A percentile compares a stretch with the other conserved stretches of the same genome.
Evolutionary conservation across 352 stramenopile species (phyloP).

Genomic region (Poterioochromonas sp.): DNA sequence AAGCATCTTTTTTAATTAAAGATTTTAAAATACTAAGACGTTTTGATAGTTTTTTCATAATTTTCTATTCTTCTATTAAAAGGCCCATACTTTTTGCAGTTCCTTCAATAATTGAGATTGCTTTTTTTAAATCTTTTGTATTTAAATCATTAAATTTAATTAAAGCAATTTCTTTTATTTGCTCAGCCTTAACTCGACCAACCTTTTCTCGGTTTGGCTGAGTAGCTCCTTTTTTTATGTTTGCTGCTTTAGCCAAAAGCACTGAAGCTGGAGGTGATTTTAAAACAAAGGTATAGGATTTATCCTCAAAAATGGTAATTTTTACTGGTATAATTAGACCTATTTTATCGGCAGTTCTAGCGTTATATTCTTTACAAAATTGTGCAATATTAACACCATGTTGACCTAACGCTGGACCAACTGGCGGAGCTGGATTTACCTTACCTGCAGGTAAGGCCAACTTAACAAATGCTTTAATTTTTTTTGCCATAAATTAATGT

Average conservation of each 20-base stretch:
- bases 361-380: constrained; percentile 30
- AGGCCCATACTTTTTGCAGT: constrained; percentile 35
- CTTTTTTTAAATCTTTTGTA: constrained; percentile 33
- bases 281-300: constrained; percentile 33
- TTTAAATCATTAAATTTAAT: constrained; percentile 35
- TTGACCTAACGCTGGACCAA: constrained; percentile 24
- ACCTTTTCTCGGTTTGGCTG: constrained; percentile 31
- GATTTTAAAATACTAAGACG: constrained; percentile 28
- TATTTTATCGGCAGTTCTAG: constrained; percentile 27
- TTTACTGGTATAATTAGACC: constrained; percentile 33
- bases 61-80: background rate
- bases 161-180: constrained; percentile 32
- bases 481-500: constrained; percentile 31
- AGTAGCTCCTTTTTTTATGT: constrained; percentile 28
- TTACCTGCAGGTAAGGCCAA: constrained; percentile 24
- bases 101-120: constrained; percentile 32
- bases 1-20: constrained; percentile 27
- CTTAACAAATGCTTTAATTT: constrained; percentile 30
- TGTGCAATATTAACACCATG: constrained; percentile 9
- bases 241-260: constrained; percentile 31
- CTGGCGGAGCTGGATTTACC: constrained; percentile 5
- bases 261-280: constrained; percentile 35
- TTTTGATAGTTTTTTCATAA: constrained; percentile 35
- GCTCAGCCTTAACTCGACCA: background rate
- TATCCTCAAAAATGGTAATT: constrained; percentile 33